A percentile compares a stretch with the other conserved stretches of the same genome.
Conservation (phyloP, 495 filamentous ascomycete genomes). For the Staphylotrichum longicolle region DNA sequence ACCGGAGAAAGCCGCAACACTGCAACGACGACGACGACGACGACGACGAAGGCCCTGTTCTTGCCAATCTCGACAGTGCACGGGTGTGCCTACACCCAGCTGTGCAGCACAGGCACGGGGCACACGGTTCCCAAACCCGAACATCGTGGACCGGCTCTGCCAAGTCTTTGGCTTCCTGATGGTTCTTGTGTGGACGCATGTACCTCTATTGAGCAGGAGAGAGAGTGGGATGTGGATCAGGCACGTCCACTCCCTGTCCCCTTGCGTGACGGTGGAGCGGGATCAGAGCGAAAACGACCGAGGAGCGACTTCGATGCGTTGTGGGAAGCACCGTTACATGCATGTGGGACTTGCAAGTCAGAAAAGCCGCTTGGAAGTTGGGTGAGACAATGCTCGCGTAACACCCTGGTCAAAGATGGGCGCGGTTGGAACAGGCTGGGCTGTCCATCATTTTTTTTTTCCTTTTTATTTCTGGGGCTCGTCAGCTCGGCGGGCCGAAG, state of each 20-base stretch:
- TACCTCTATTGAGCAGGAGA: no score
- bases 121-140: background rate
- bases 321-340: background rate
- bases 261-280: background rate
- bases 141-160: background rate
- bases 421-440: constrained; percentile 2
- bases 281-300: no score
- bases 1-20: no score
- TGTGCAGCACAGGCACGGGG: no score
- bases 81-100: no score
- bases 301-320: no score
- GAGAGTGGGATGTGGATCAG: background rate
- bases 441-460: background rate
- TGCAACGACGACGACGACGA: no score
- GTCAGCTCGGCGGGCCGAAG: constrained; percentile 4
- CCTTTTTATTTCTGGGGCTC: background rate
- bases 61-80: no score
- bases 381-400: constrained; percentile 8
- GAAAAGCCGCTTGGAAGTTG: background rate
- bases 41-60: no score
- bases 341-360: constrained; percentile 1
- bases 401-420: constrained; percentile 2
- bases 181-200: background rate
- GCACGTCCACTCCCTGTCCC: no score
- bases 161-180: background rate